Base-by-base conservation (phyloP, 2,329 filamentous ascomycete genomes). In the Aspergillus tamarii region DNA sequence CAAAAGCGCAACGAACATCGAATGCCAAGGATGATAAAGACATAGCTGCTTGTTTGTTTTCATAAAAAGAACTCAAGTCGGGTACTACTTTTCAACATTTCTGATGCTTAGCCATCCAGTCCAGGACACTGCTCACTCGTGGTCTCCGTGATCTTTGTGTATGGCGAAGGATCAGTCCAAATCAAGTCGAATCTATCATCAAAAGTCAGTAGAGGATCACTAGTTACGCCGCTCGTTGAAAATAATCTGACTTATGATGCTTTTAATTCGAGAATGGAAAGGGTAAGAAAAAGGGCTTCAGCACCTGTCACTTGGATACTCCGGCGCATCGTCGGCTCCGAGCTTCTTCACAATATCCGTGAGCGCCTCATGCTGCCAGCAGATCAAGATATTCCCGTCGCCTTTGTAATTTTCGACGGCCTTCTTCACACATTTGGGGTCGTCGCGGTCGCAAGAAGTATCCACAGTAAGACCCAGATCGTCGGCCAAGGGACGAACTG, bases 351-450 rank as follows among this genome's bases (percentile, higher is more conserved):
- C 83, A 67, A 89, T 84, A 64, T 85, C 79, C 39, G 78, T 82
- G 55, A 89, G 72, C 21, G 77, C 76, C 58, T 82, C 77, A 71
- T 89, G 87, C 69, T 88, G 83, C 87, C 87, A 89, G 77, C 86
- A 88, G 63, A 89, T 84, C 52, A 89, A 73, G 54, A 89, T 84
- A 66, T 89, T 89, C 1, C 85, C 85, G 0, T 72, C 62, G 0
- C 84, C 84, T 0, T 69, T 61, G 64, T 86, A 87, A 7, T 67
- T 66, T 1, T 84, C 68, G 1, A 89, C 82, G 0, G 78, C 78
- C 6, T 85, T 73, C 26, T 78, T 78, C 21, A 89, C 87, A 63
- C 87, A 88, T 7, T 82, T 74, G 7, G 78, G 67, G 65, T 89
- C 84, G 64, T 87, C 84, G 16, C 86, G 82, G 61, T 84, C 82